A percentile compares a stretch with the other conserved stretches of the same genome.
phyloP scores from a whole-genome alignment of 371 early-diverging fungal genomes.

The Rozella allomycis region DNA sequence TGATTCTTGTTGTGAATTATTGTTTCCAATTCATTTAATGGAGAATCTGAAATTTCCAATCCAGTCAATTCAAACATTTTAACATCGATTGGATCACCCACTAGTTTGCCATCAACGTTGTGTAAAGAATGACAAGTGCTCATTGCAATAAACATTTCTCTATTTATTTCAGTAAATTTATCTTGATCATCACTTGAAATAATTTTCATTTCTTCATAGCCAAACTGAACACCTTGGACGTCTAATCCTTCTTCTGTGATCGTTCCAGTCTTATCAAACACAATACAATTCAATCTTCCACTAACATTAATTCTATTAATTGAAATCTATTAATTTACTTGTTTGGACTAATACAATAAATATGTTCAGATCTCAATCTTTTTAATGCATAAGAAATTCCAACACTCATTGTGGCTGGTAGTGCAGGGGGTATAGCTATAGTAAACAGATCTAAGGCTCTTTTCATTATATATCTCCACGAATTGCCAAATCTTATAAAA shows the following conservation, averaged over 20 bases:
- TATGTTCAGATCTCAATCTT: slow-evolving; percentile 4
- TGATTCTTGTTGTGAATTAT: background rate
- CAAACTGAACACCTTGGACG: slow-evolving; percentile 63
- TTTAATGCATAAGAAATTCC: slow-evolving; percentile 7
- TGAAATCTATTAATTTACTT: too few species aligned
- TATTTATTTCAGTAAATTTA: slow-evolving; percentile 11
- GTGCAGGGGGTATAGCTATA: slow-evolving; percentile 7
- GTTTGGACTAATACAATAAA: slow-evolving; percentile 9
- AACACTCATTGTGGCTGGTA: slow-evolving; percentile 8
- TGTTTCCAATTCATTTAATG: background rate
- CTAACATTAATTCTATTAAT: slow-evolving; percentile 9
- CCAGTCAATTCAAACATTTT: slow-evolving; percentile 94
- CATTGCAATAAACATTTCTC: slow-evolving; percentile 42
- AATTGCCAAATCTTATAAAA: slow-evolving; percentile 1
- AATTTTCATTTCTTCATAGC: slow-evolving; percentile 6
- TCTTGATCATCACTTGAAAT: slow-evolving; percentile 11
- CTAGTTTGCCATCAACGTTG: slow-evolving; percentile 57
- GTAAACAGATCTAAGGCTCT: background rate
- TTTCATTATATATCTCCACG: background rate
- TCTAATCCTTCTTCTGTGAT: slow-evolving; percentile 80
- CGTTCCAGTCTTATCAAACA: slow-evolving; percentile 25
- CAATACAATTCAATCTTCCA: slow-evolving; percentile 8
- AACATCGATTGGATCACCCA: slow-evolving; percentile 96
- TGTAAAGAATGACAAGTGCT: slow-evolving; percentile 92
- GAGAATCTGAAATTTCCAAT: slow-evolving; percentile 39